Evolutionary conservation across 1,284 basidiomycete genomes (phyloP), one percentile per base, ranked within the genome.

Genomic region (Ganoderma sinense): DNA sequence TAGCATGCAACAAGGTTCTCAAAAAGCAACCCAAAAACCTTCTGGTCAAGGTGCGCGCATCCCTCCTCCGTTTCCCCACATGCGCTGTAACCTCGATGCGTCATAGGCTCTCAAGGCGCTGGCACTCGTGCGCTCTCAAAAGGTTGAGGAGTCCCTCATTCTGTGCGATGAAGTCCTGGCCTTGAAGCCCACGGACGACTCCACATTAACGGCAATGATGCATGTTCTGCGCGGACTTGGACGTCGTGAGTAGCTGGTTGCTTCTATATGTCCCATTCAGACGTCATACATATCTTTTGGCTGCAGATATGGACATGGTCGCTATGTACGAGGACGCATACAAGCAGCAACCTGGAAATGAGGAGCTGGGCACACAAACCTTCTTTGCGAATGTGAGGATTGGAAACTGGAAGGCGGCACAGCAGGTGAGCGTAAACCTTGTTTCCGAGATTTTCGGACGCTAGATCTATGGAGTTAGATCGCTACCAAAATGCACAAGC

Each of bases 311-410:
- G 68, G 93, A 94, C 78, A 89, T 91, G 82, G 87, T 94, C 58
- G 83, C 84, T 13, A 94, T 94, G 91, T 94, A 91, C 74, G 93
- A 94, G 71, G 89, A 92, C 63, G 93, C 93, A 2, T 94, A 88
- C 82, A 93, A 91, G 79, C 87, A 90, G 71, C 87, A 92, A 68
- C 94, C 95, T 20, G 78, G 81, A 8, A 95, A 94, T 77, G 94
- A 96, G 77, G 93, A 95, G 66, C 86, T 96, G 7, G 93, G 91
- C 16, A 85, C 87, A 26, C 94, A 96, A 77, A 91, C 93, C 0
- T 96, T 96, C 83, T 90, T 94, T 76, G 92, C 94, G 51, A 93
- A 94, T 75, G 88, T 92, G 36, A 88, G 93, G 72, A 88, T 90
- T 45, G 85, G 86, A 10, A 90, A 92, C 71, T 95, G 93, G 93